phyloP scores from a whole-genome alignment of 495 filamentous ascomycete genomes.

The Amorphotheca resinae region DNA sequence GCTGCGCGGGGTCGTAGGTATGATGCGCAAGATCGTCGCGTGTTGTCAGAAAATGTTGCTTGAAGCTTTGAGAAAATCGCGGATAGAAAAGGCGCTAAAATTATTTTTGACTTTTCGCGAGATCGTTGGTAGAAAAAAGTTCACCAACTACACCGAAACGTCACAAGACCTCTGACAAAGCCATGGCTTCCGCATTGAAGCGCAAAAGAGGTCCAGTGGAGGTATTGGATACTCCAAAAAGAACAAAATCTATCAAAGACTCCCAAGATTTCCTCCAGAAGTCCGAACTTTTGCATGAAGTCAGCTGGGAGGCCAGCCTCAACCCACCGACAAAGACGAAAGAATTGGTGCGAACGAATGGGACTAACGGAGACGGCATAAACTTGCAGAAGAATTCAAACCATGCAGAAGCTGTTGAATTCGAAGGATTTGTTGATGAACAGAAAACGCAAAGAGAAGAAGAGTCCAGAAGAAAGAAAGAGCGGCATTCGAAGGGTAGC shows the following conservation, averaged over 20 bases:
- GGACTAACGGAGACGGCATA: conserved; percentile 11
- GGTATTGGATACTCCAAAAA: conserved; percentile 13
- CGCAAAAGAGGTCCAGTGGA: conserved; percentile 21
- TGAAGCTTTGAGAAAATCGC: too few species aligned
- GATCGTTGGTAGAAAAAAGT: conserved; percentile 9
- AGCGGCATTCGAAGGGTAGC: neutral
- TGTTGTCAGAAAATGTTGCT: too few species aligned
- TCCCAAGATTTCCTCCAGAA: neutral
- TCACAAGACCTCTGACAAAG: conserved; percentile 20
- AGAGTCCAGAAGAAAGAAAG: neutral
- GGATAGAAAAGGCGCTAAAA: too few species aligned
- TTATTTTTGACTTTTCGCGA: conserved; percentile 7
- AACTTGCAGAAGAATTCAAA: neutral
- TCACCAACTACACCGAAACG: conserved; percentile 4
- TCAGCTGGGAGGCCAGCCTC: conserved; percentile 16
- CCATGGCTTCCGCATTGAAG: conserved; percentile 23
- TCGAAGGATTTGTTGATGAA: conserved; percentile 6
- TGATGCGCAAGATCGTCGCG: neutral
- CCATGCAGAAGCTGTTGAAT: conserved; percentile 11
- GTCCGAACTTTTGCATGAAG: neutral
- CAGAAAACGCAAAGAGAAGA: neutral
- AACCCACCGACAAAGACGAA: conserved; percentile 5
- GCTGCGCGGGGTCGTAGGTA: neutral
- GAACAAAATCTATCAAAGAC: conserved; percentile 15
- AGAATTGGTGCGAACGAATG: conserved; percentile 8